Evolutionary conservation across 2,329 filamentous ascomycete species (phyloP), one percentile per base, ranked within the genome.

Genomic region (Paecilomyces dactylethromorphus): DNA sequence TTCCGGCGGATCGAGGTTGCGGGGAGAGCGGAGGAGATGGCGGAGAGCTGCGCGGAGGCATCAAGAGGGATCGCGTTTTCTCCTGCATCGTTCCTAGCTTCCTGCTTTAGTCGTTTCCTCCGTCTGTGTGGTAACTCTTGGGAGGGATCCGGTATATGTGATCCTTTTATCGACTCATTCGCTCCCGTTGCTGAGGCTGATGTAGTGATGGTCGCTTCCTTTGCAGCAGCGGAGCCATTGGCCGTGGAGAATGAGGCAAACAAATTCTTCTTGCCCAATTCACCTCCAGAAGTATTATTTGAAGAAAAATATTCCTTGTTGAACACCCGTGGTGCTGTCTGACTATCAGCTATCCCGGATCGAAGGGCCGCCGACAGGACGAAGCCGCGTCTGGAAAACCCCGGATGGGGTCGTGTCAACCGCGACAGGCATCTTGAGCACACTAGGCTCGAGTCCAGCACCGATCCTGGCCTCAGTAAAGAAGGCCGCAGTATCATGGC

Each of bases 1-100:
- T 85, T 82, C 59, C 92, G 90, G 61, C 82, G 81, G 51, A 86
- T 65, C 22, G 84, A 86, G 55, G 80, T 75, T 32, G 78, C 75
- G 11, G 84, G 84, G 57, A 86, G 81, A 22, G 78, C 72, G 12
- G 82, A 81, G 6, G 85, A 85, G 56, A 84, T 72, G 51, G 77
- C 79, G 6, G 85, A 84, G 49, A 88, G 74, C 61, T 80, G 81
- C 22, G 84, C 82, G 0, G 85, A 87, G 13, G 85, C 85, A 73
- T 88, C 85, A 18, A 77, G 82, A 7, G 84, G 81, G 5, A 84
- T 73, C 18, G 65, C 69, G 22, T 68, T 64, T 55, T 76, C 71
- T 58, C 68, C 35, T 57, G 62, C 56, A 53, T 60, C 63, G 49
- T 62, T 60, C 15, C 62, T 59, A 6, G 59, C 60, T 35, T 69